Conservation (phyloP, 169 alveolate species). For the Eimeria tenella region DNA sequence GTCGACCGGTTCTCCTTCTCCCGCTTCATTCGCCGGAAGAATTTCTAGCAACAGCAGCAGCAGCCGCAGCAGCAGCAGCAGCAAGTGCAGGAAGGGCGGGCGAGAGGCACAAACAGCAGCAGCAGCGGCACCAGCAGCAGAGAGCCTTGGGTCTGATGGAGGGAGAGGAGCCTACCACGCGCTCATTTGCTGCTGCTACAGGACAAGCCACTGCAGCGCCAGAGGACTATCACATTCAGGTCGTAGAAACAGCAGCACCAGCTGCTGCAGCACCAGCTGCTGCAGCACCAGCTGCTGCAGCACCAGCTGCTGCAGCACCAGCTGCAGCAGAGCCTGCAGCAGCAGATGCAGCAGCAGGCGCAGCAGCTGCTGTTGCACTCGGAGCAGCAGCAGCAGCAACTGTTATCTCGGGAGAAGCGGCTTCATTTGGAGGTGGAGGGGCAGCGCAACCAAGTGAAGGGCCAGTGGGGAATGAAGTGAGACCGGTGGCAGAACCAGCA, state of each 20-base stretch:
- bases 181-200: neutral
- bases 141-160: neutral
- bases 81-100: conserved; percentile 1
- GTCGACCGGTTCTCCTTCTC: neutral
- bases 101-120: neutral
- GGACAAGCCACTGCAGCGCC: neutral
- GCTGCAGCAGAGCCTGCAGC: too few relatives aligned
- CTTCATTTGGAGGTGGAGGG: neutral
- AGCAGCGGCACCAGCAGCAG: neutral
- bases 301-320: neutral
- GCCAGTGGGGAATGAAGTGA: neutral
- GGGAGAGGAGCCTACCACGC: neutral
- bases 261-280: neutral
- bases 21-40: neutral
- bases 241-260: neutral
- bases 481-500: neutral
- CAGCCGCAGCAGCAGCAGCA: neutral
- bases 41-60: neutral
- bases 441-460: neutral
- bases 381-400: neutral
- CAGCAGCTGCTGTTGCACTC: neutral
- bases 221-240: neutral
- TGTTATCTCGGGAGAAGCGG: neutral
- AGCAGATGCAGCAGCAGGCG: too few relatives aligned
- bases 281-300: too few relatives aligned